Evolutionary conservation across 2,329 filamentous ascomycete species (phyloP).

Genomic region (Chaetomium sp.): DNA sequence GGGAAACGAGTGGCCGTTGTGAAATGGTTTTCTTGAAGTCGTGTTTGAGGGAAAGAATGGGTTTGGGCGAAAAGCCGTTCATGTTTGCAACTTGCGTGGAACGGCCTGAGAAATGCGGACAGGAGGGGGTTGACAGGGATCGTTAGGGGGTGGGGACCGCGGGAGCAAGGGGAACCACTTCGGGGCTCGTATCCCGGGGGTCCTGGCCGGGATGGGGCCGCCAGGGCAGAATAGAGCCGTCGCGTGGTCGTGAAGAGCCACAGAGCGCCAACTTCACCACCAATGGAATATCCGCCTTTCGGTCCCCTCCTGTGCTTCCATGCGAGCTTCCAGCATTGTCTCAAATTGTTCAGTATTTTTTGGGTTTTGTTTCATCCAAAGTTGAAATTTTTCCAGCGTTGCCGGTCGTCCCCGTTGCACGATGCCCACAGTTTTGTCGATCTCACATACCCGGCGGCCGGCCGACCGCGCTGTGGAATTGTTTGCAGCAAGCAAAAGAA

Average conservation of each 20-base stretch:
- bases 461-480: not conserved
- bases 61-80: constrained; percentile 2
- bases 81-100: constrained; percentile 8
- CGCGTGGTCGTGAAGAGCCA: not conserved
- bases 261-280: not conserved
- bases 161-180: not conserved
- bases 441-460: not conserved
- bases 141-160: not conserved
- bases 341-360: no score
- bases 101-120: not conserved
- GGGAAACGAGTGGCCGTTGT: constrained; percentile 17
- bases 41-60: constrained; percentile 6
- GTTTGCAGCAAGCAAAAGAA: no score
- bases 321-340: no score
- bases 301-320: not conserved
- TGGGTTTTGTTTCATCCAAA: no score
- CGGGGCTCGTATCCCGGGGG: constrained; percentile 1
- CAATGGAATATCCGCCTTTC: not conserved
- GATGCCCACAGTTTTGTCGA: not conserved
- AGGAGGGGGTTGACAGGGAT: not conserved
- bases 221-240: not conserved
- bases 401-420: not conserved
- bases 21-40: constrained; percentile 1
- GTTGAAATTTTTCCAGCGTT: not conserved
- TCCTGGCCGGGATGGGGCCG: not conserved